Evolutionary conservation across 2,329 filamentous ascomycete genomes (phyloP).

Genomic region (Xylaria sp.): DNA sequence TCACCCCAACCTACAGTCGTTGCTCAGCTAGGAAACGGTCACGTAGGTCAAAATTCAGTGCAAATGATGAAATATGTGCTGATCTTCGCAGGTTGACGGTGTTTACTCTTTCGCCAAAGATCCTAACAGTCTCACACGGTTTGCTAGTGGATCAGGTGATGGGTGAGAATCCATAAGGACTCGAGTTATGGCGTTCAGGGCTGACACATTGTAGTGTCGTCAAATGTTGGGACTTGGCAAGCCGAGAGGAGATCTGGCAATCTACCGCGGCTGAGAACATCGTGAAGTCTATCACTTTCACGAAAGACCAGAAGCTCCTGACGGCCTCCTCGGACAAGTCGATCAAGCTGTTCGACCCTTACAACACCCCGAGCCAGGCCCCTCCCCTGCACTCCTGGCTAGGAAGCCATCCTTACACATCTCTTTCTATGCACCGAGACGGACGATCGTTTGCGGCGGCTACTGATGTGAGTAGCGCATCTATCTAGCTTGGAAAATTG

Average conservation of each 20-base stretch:
- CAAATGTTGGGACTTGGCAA: constrained; percentile 45
- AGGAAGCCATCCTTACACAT: constrained; percentile 75
- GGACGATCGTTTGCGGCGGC: constrained; percentile 74
- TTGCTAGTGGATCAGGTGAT: constrained; percentile 83
- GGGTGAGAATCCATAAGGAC: constrained; percentile 39
- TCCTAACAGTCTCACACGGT: constrained; percentile 63
- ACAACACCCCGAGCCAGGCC: constrained; percentile 62
- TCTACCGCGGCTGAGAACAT: constrained; percentile 86
- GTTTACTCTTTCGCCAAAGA: constrained; percentile 79
- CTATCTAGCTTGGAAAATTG: neutral
- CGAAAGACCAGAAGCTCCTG: constrained; percentile 73
- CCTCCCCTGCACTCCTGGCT: constrained; percentile 81
- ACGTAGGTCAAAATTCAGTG: constrained; percentile 41
- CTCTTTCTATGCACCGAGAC: constrained; percentile 74
- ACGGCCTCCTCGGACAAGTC: constrained; percentile 82
- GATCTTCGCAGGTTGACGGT: constrained; percentile 59
- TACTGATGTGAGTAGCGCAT: constrained; percentile 34
- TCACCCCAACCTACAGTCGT: constrained; percentile 37
- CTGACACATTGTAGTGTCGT: constrained; percentile 49
- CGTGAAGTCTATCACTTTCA: constrained; percentile 89
- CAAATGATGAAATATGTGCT: neutral
- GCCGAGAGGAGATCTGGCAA: constrained; percentile 62
- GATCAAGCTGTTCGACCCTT: constrained; percentile 88
- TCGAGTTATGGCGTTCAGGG: neutral
- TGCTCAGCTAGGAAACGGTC: constrained; percentile 78